These are phyloP conservation scores for Penicillium sp. DNA, from an alignment of 2,329 filamentous ascomycete species.

Conservation along the genomic window DNA sequence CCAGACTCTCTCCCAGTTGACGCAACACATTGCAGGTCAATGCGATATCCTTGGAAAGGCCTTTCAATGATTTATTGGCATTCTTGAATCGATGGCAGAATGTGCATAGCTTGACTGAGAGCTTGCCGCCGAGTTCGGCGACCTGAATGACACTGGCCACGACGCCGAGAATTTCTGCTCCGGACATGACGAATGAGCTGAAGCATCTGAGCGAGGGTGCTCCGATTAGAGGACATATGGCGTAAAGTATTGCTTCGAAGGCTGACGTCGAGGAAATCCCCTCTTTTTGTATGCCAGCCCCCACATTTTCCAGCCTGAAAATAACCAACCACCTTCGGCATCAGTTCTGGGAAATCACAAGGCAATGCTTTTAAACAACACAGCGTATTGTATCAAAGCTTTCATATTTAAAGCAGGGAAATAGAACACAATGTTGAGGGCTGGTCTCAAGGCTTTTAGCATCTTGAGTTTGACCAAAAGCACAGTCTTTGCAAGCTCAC, in stretches of 20 bases:
- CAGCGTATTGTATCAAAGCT: too few relatives aligned
- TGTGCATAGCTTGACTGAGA: conserved; percentile 5
- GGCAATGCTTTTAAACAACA: too few relatives aligned
- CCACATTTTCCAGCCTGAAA: too few relatives aligned
- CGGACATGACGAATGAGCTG: neutral
- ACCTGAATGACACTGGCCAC: neutral
- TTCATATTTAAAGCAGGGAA: too few relatives aligned
- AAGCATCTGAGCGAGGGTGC: neutral
- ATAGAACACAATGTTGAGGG: too few relatives aligned
- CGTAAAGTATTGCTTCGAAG: neutral
- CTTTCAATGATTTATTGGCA: neutral
- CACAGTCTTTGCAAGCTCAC: too few relatives aligned
- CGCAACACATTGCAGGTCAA: neutral
- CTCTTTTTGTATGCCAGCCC: too few relatives aligned
- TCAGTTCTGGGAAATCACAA: too few relatives aligned
- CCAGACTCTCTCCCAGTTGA: neutral
- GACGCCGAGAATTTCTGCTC: neutral
- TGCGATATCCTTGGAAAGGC: neutral
- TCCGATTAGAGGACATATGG: neutral
- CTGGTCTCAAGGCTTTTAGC: too few relatives aligned
- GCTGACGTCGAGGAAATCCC: too few relatives aligned
- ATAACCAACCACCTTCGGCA: too few relatives aligned
- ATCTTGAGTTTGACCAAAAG: too few relatives aligned
- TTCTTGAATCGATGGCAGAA: conserved; percentile 1
- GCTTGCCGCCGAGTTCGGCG: neutral